These are phyloP conservation scores for Moricandia moricandioides DNA, from an alignment of 345 rosid species.

Conservation along the genomic window DNA sequence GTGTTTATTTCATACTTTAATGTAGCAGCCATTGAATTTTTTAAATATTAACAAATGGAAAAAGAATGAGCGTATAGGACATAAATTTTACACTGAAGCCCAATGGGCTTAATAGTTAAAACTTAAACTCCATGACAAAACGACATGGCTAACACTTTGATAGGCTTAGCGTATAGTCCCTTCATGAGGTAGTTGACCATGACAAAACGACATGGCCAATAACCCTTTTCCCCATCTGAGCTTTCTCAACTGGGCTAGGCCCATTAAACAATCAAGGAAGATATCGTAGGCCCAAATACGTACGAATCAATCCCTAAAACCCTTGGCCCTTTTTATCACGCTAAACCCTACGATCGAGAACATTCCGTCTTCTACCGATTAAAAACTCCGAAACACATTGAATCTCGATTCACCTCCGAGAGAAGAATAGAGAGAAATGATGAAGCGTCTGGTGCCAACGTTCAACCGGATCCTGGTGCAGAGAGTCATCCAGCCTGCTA, in stretches of 20 bases:
- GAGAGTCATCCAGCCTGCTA: constrained; percentile 76
- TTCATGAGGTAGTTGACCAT: no score
- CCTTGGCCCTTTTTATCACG: constrained; percentile 2
- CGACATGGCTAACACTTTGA: no score
- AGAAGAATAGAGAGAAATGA: constrained; percentile 43
- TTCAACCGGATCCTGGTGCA: constrained; percentile 72
- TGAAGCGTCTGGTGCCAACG: constrained; percentile 73
- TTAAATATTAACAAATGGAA: not conserved
- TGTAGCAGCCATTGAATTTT: not conserved
- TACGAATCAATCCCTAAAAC: not conserved
- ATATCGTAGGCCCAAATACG: constrained; percentile 7
- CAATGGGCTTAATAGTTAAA: not conserved
- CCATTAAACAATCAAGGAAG: not conserved
- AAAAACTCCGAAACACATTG: constrained; percentile 4
- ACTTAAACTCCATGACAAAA: not conserved
- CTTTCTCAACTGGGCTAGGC: not conserved
- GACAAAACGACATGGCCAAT: no score
- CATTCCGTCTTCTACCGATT: constrained; percentile 10
- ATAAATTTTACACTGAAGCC: not conserved
- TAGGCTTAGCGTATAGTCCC: no score
- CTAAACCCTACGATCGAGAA: constrained; percentile 35
- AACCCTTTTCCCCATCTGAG: no score
- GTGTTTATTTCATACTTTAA: not conserved
- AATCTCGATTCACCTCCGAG: not conserved
- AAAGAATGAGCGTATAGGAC: not conserved